Evolutionary conservation across 2,329 filamentous ascomycete species (phyloP), one percentile per base, ranked within the genome.

Genomic region (Fusarium compactum): DNA sequence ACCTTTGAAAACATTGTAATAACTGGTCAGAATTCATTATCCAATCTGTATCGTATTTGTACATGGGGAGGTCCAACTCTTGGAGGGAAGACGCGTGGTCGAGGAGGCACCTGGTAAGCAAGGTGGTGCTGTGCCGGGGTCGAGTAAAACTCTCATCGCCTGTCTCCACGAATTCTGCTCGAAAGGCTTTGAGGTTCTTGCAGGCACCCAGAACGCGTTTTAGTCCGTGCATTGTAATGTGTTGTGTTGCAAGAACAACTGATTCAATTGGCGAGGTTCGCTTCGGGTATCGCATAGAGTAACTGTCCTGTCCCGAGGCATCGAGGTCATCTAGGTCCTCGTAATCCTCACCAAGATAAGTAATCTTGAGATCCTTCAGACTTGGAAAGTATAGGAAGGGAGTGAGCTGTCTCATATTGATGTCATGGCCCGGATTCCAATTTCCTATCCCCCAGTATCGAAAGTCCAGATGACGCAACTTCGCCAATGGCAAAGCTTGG

Each of bases 231-330:
- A 3, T 29, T 18, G 10, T 43, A 16, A 8, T 44, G 24, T 0
- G 3, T 45, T 1, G 38, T 29, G 2, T 58, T 16, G 14, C 38
- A 2, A 45, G 9, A 3, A 7, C 7, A 1, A 64, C 10, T 1
- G 38, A 40, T 2, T 64, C 62, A 2, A 64, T 24, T 2, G 59
- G 9, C 1, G 62, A 64, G 10, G 44, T 64, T 14, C 51, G 20
- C 18, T 12, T 9, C 0, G 59, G 51, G 8, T 50, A 40, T 0
- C 25, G 51, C 38, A 64, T 64, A 8, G 12, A 29, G 1, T 34
- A 64, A 6, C 22, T 16, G 5, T 58, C 29, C 3, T 27, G 16
- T 1, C 14, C 14, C 8, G 41, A 18, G 6, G 9, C 8, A 0
- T 20, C 20, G 2, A 46, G 24, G 0, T 12, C 30, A 1, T 20